Evolutionary conservation across 345 rosid species (phyloP).

Genomic region (Hypericum perforatum): DNA sequence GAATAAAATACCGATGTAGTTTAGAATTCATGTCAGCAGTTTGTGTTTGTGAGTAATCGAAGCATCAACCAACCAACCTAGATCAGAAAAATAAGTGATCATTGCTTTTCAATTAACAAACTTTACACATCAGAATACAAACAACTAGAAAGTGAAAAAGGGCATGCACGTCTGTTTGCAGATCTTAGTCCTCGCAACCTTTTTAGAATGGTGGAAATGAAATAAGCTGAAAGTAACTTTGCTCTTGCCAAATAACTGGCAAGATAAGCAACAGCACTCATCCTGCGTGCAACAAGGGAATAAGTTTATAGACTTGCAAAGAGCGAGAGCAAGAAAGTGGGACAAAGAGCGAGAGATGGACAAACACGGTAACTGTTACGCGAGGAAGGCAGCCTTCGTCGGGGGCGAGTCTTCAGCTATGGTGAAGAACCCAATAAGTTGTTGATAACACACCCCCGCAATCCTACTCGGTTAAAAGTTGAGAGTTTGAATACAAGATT

Average conservation of each 20-base stretch:
- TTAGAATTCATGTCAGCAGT: slow-evolving; percentile 42
- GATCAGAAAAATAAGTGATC: slow-evolving; percentile 2
- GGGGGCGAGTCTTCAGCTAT: too few relatives aligned
- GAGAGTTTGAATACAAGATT: too few relatives aligned
- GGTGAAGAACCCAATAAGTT: too few relatives aligned
- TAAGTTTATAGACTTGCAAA: too few relatives aligned
- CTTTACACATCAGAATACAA: neutral
- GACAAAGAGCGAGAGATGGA: too few relatives aligned
- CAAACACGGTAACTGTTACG: too few relatives aligned
- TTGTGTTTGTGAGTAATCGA: slow-evolving; percentile 39
- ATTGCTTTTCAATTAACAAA: neutral
- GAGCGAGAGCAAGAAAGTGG: too few relatives aligned
- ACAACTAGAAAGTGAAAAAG: too few relatives aligned
- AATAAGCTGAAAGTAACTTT: slow-evolving; percentile 48
- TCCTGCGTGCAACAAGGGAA: slow-evolving; percentile 37
- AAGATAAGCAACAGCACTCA: slow-evolving; percentile 88
- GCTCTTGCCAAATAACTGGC: slow-evolving; percentile 86
- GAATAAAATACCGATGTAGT: slow-evolving; percentile 57
- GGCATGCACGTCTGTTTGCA: too few relatives aligned
- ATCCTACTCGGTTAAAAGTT: too few relatives aligned
- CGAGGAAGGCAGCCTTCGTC: too few relatives aligned
- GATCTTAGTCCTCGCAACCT: slow-evolving; percentile 27
- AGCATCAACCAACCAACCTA: slow-evolving; percentile 76
- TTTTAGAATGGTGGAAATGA: slow-evolving; percentile 37
- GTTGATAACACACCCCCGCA: too few relatives aligned